Percentiles rank a stretch among this genome's conserved stretches.
These are phyloP conservation scores for Aspergillus biplanus DNA, from an alignment of 495 filamentous ascomycete genomes.

Conservation along the genomic window DNA sequence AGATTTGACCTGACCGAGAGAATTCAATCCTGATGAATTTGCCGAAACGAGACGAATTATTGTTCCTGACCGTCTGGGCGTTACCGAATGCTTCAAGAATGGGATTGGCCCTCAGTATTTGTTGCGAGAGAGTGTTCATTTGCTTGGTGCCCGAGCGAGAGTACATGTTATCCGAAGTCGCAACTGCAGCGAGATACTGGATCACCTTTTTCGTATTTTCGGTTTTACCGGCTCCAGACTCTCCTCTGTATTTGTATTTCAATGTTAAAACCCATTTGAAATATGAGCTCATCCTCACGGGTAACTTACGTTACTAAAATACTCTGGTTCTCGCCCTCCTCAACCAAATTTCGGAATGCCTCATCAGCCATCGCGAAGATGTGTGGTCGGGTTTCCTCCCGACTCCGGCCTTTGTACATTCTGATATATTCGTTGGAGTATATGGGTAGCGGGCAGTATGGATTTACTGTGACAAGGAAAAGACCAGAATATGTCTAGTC, in stretches of 20 bases:
- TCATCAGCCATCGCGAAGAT: slow-evolving; percentile 99
- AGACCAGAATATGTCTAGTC: slow-evolving; percentile 89
- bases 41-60: slow-evolving; percentile 98
- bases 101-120: slow-evolving; percentile 94
- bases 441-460: slow-evolving; percentile 91
- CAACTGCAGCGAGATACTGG: slow-evolving; percentile 95
- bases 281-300: not conserved
- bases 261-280: slow-evolving; percentile 14
- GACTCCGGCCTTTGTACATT: slow-evolving; percentile 87
- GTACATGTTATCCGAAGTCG: slow-evolving; percentile 76
- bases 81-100: slow-evolving; percentile 99
- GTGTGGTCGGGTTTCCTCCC: slow-evolving; percentile 95
- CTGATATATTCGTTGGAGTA: slow-evolving; percentile 97
- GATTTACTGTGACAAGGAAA: slow-evolving; percentile 96
- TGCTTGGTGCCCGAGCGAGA: slow-evolving; percentile 63
- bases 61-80: slow-evolving; percentile 95
- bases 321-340: slow-evolving; percentile 94
- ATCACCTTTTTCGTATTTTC: slow-evolving; percentile 99
- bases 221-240: slow-evolving; percentile 98
- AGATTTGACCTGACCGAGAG: slow-evolving; percentile 85
- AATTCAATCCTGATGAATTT: slow-evolving; percentile 99
- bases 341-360: slow-evolving; percentile 92
- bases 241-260: slow-evolving; percentile 59
- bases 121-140: slow-evolving; percentile 89
- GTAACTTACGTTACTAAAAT: slow-evolving; percentile 83